Percentiles rank a stretch among this genome's conserved stretches.
These are phyloP conservation scores for Lagenaria siceraria DNA, from an alignment of 306 rosid genomes.

Conservation along the genomic window DNA sequence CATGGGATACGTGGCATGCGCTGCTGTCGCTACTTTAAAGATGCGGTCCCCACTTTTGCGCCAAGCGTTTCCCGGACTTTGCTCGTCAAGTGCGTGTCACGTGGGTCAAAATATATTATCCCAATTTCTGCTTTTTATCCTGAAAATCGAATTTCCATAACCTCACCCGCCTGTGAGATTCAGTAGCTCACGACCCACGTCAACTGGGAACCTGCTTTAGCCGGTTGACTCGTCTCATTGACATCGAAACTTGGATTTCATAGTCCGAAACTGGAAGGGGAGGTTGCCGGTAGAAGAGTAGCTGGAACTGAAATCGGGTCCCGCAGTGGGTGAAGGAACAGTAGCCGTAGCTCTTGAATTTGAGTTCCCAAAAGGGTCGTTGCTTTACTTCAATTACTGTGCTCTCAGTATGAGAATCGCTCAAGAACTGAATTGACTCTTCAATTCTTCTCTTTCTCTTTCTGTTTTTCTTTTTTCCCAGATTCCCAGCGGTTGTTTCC, in stretches of 20 bases:
- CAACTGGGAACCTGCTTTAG: constrained; percentile 7
- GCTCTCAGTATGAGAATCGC: not conserved
- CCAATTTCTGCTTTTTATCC: not conserved
- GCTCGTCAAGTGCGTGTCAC: constrained; percentile 13
- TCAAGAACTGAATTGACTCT: not conserved
- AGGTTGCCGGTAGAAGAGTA: not conserved
- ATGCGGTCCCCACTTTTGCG: constrained; percentile 3
- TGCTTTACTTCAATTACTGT: not conserved
- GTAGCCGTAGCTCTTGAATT: constrained; percentile 15
- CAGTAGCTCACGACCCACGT: not conserved
- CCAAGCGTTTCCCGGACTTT: constrained; percentile 8
- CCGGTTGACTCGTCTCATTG: not conserved
- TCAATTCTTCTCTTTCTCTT: not conserved
- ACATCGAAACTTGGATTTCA: not conserved
- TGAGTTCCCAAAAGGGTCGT: not conserved
- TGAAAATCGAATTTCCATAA: not conserved
- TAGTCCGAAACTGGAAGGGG: not conserved
- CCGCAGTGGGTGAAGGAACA: constrained; percentile 7
- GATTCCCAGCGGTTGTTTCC: not conserved
- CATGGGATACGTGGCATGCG: constrained; percentile 1
- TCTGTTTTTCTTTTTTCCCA: not conserved
- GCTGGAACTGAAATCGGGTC: constrained; percentile 5
- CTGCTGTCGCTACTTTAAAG: constrained; percentile 3
- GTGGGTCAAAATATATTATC: not conserved
- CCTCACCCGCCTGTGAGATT: not conserved